These are phyloP conservation scores for Arabidopsis thaliana DNA, from an alignment of 345 rosid species.

Conservation along the genomic window TAIR10.1 NC_003076.8:18393501-18394000, in stretches of 20 bases:
- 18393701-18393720: neutral
- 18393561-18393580: neutral
- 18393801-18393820: conserved; percentile 88
- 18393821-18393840: conserved; percentile 96
- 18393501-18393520: neutral
- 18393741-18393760: conserved; percentile 65
- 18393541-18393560: neutral
- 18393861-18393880: conserved; percentile 93
- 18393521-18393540: neutral
- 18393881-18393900: conserved; percentile 73
- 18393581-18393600: neutral
- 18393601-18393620: too few relatives aligned
- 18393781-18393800: conserved; percentile 91
- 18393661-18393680: too few relatives aligned
- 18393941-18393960: conserved; percentile 93
- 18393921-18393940: conserved; percentile 92
- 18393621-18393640: too few relatives aligned
- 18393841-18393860: conserved; percentile 92
- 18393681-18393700: too few relatives aligned
- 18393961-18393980: conserved; percentile 91
- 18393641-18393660: too few relatives aligned
- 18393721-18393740: neutral
- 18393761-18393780: conserved; percentile 99
- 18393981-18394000: conserved; percentile 92
- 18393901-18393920: conserved; percentile 84